Conservation (phyloP, 805 yeast species). For the Candida ipomoeae region DNA sequence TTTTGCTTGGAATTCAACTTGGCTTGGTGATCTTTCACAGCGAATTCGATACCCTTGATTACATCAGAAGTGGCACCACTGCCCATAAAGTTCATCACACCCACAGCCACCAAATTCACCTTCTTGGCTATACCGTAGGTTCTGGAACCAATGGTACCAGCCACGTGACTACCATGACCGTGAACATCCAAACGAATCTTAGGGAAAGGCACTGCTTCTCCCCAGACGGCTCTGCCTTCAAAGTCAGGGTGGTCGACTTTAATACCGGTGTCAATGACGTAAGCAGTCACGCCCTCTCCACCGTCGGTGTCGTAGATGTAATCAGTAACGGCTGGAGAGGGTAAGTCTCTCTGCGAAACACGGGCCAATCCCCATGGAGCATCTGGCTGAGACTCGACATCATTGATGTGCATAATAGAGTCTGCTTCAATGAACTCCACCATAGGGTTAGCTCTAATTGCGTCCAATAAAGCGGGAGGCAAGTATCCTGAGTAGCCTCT, state of each 20-base stretch:
- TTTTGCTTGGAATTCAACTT: constrained; percentile 49
- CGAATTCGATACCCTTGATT: constrained; percentile 79
- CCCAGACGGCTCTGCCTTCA: constrained; percentile 82
- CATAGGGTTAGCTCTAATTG: constrained; percentile 11
- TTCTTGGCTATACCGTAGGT: constrained; percentile 81
- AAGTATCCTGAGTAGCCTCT: constrained; percentile 22
- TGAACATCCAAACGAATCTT: constrained; percentile 71
- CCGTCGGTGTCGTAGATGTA: constrained; percentile 69
- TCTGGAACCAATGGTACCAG: constrained; percentile 87
- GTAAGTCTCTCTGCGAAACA: constrained; percentile 75
- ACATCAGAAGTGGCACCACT: constrained; percentile 83
- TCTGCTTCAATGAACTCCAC: constrained; percentile 25
- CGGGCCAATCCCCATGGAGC: constrained; percentile 97
- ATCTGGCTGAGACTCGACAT: constrained; percentile 64
- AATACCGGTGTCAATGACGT: constrained; percentile 88
- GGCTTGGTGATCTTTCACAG: constrained; percentile 65
- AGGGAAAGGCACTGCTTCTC: constrained; percentile 64
- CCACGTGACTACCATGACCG: constrained; percentile 96
- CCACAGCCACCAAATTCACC: constrained; percentile 75
- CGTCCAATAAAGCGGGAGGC: constrained; percentile 16
- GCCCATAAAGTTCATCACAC: constrained; percentile 78
- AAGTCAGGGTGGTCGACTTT: constrained; percentile 72
- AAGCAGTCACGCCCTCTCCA: constrained; percentile 82
- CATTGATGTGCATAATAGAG: constrained; percentile 24
- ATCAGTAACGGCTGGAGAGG: constrained; percentile 8